Base-by-base conservation (phyloP, 2,329 filamentous ascomycete genomes). In the Lachnellula subtilissima region DNA sequence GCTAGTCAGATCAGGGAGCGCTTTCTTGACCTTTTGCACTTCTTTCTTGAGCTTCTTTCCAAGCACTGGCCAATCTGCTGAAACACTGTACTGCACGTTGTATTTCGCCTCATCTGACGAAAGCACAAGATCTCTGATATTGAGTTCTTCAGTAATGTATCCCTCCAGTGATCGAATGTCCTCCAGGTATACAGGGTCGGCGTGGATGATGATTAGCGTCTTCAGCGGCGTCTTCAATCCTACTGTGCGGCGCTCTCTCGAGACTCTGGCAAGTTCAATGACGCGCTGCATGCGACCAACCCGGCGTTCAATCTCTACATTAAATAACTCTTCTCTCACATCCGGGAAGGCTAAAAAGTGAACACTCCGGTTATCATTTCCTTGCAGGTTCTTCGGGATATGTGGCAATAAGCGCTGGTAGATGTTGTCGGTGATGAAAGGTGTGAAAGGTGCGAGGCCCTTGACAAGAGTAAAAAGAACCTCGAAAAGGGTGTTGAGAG, bases 21-120 rank as follows among this genome's bases (percentile, higher is more conserved):
- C 91, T 75, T 93, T 95, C 78, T 95, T 95, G 64, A 97, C 91
- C 70, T 88, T 90, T 62, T 86, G 84, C 62, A 91, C 89, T 67
- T 97, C 92, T 75, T 96, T 97, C 80, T 96, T 96, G 65, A 97
- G 81, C 77, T 97, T 97, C 82, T 96, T 96, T 62, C 94, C 94
- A 15, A 99, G 80, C 2, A 89, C 88, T 14, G 94, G 91, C 88
- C 94, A 97, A 73, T 99, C 94, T 7, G 91, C 92, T 40, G 83
- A 84, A 15, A 93, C 90, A 59, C 88, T 91, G 75, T 97, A 96
- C 69, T 94, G 87, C 47, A 99, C 91, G 53, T 91, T 89, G 76
- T 97, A 97, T 71, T 88, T 89, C 54, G 84, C 87, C 74, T 97
- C 94, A 61, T 97, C 91, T 7, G 83, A 86, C 2, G 90, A 91